Evolutionary conservation across 2,329 filamentous ascomycete genomes (phyloP), one percentile per base, ranked within the genome.

Genomic region (Aspergillus jensenii): DNA sequence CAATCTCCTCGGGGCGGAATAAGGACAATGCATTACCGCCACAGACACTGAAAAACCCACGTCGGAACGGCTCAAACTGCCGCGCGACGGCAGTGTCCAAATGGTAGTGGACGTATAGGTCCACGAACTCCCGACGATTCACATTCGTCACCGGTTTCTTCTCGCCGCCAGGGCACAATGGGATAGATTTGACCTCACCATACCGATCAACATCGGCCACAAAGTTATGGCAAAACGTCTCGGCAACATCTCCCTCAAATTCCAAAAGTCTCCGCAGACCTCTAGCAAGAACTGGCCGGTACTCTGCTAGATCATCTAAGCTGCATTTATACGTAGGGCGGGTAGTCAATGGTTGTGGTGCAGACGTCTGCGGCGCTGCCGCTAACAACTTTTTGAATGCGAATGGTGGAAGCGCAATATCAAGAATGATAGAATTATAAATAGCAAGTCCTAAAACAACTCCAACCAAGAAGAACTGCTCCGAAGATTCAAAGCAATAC

Each of bases 21-120:
- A 97, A 82, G 1, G 89, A 91, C 37, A 96, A 80, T 0, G 93
- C 92, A 70, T 95, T 96, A 37, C 92, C 91, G 37, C 89, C 90
- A 70, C 91, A 96, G 27, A 96, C 91, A 0, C 90, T 96, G 72
- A 91, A 97, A 75, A 97, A 97, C 1, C 93, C 93, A 55, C 92
- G 86, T 71, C 95, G 95, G 81, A 97, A 97, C 0, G 93, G 92
- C 70, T 96, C 91, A 63, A 96, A 97, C 69, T 96, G 92, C 41
- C 90, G 84, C 40, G 84, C 79, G 1, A 96, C 89, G 1, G 90
- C 84, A 6, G 82, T 87, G 67, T 96, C 91, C 11, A 97, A 84
- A 9, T 93, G 74, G 70, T 93, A 90, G 40, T 87, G 85, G 9
- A 96, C 84, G 70, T 96, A 96, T 2, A 91, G 79, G 65, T 93